Base-by-base conservation (phyloP, 73 alveolate genomes). In the Blepharisma stoltei region DNA sequence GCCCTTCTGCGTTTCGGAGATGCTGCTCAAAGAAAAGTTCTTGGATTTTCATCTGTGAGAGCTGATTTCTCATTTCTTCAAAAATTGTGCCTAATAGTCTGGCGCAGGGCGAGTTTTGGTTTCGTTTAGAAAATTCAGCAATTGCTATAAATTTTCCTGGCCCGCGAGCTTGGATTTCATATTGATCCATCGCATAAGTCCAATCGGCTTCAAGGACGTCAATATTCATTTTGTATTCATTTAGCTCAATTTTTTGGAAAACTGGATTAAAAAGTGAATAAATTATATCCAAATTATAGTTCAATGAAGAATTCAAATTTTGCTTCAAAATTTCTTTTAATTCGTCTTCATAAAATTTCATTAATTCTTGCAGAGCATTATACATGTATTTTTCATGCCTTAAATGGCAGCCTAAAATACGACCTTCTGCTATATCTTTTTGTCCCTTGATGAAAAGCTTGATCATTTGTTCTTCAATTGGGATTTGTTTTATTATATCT, bases 51-150 rank as follows among this genome's bases (percentile, higher is more conserved):
- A 60, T 8, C 11, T 14, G 45, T 20, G 14, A 9, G 14, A 60
- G 14, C 73, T 60, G 73, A 5, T 25, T 60, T 9, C 23, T n/a
- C 73, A 60, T 60, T 25, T 60, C 73, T 38, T 14, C n/a, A n/a
- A 60, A 8, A 60, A 60, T 25, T 14, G 14, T 38, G 5, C 18
- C 45, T 14, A 60, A 38, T 25, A 20, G 38, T 38, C 46, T 60
- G 0, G 49, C 73, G 46, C 14, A 25, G 2, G 14, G 46, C 3
- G 73, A 60, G n/a, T 9, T 25, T 18, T 25, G 14, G 49, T 25
- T 25, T 25, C 73, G 0, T 25, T 60, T 60, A n/a, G 73, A 60
- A 60, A 60, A 60, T 25, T 60, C 73, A 25, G 49, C 46, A 2
- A 60, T 25, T 14, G 73, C 73, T 25, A 60, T 14, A 60, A 60